These are phyloP conservation scores for Colletotrichum magnum DNA, from an alignment of 2,329 filamentous ascomycete genomes.

Conservation along the genomic window DNA sequence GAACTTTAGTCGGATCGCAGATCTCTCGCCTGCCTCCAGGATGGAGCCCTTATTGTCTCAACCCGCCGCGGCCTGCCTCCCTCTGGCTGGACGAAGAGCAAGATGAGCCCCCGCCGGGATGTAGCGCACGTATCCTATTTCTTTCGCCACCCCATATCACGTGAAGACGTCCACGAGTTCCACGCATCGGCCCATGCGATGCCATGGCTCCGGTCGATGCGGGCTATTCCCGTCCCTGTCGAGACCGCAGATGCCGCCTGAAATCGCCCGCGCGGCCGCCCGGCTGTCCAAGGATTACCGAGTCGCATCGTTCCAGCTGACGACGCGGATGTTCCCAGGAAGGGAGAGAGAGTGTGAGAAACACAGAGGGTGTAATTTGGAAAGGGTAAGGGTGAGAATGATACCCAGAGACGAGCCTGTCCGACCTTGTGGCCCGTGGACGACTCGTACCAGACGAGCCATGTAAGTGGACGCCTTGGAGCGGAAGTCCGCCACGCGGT, in stretches of 20 bases:
- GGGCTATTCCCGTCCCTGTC: not conserved
- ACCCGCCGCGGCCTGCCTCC: not conserved
- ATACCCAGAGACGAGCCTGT: no score
- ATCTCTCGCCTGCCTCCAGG: not conserved
- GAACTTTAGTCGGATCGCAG: conserved; percentile 1
- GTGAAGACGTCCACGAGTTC: not conserved
- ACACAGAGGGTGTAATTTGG: no score
- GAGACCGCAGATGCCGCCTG: not conserved
- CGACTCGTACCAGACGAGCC: not conserved
- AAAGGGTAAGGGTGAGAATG: no score
- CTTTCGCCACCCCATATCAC: not conserved
- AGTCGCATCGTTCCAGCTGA: not conserved
- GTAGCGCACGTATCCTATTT: not conserved
- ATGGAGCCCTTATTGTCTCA: not conserved
- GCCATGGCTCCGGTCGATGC: not conserved
- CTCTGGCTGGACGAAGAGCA: not conserved
- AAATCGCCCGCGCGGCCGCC: not conserved
- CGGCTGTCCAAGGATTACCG: not conserved
- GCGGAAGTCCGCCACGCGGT: not conserved
- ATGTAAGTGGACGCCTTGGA: not conserved
- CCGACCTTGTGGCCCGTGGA: not conserved
- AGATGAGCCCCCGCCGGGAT: not conserved
- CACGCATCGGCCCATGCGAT: not conserved
- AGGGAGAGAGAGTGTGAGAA: no score
- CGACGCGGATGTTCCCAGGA: not conserved